Evolutionary conservation across 2,329 filamentous ascomycete species (phyloP).

Genomic region (Ceratocystis alfenasii): DNA sequence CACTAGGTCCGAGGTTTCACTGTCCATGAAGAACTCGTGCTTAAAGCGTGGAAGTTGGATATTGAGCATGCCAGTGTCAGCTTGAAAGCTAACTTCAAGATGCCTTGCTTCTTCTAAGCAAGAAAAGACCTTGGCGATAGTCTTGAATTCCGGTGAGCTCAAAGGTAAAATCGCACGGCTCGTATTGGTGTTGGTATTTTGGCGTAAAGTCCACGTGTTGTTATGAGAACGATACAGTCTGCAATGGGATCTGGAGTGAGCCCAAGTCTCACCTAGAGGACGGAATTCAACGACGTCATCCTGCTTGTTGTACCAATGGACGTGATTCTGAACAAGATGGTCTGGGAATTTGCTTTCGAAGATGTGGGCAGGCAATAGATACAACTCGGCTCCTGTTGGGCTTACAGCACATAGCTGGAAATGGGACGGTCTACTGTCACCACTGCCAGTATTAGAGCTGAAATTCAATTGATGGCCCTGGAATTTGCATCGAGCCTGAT

Average conservation of each 20-base stretch:
- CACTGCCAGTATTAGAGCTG: slow-evolving; percentile 23
- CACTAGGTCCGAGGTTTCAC: slow-evolving; percentile 26
- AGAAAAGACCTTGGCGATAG: background rate
- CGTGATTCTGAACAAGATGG: slow-evolving; percentile 31
- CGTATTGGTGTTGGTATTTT: background rate
- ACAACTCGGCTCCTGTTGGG: slow-evolving; percentile 16
- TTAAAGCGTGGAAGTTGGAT: slow-evolving; percentile 37
- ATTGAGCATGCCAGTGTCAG: slow-evolving; percentile 26
- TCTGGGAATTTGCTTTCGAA: slow-evolving; percentile 29
- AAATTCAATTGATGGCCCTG: slow-evolving; percentile 31
- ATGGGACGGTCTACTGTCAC: slow-evolving; percentile 20
- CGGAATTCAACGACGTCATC: slow-evolving; percentile 29
- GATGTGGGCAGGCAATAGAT: slow-evolving; percentile 30
- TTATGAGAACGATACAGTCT: slow-evolving; percentile 20
- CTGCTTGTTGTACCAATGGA: slow-evolving; percentile 37
- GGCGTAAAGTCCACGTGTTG: slow-evolving; percentile 25
- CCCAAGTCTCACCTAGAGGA: slow-evolving; percentile 26
- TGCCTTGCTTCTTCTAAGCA: background rate
- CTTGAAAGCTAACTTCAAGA: slow-evolving; percentile 4
- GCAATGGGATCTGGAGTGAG: slow-evolving; percentile 24
- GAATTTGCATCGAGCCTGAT: slow-evolving; percentile 25
- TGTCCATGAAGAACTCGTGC: slow-evolving; percentile 36
- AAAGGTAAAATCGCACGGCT: slow-evolving; percentile 6
- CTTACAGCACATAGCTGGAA: slow-evolving; percentile 29
- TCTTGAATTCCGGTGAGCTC: background rate